phyloP scores from a whole-genome alignment of 75 land plant genomes.

The Picea glauca region DNA sequence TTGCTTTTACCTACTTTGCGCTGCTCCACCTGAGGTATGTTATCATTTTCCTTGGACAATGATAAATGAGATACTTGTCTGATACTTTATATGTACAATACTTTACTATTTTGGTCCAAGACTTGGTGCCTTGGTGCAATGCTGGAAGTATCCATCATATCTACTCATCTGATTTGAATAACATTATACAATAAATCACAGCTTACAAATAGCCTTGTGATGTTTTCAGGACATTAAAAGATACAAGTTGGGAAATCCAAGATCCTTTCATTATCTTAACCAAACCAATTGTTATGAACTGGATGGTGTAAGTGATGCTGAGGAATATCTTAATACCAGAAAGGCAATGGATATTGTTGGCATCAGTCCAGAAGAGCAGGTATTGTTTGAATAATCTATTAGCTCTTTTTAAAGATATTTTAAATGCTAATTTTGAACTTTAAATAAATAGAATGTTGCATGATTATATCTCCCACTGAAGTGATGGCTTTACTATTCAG shows the following conservation, averaged over 20 bases:
- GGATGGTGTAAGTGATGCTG: slow-evolving; percentile 79
- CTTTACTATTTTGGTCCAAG: background rate
- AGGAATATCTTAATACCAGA: slow-evolving; percentile 84
- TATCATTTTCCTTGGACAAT: background rate
- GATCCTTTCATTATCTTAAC: slow-evolving; percentile 83
- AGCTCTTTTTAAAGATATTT: background rate
- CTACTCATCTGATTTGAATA: background rate
- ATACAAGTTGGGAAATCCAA: slow-evolving; percentile 77
- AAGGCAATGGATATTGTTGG: slow-evolving; percentile 99
- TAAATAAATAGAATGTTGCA: background rate
- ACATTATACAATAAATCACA: background rate
- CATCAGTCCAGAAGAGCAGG: slow-evolving; percentile 87
- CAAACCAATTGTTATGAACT: slow-evolving; percentile 87
- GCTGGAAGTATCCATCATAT: no score
- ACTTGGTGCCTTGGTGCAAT: background rate
- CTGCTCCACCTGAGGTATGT: slow-evolving; percentile 68
- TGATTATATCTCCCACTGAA: background rate
- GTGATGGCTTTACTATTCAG: slow-evolving; percentile 27
- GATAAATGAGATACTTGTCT: background rate
- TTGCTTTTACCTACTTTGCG: slow-evolving; percentile 96
- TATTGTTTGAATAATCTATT: slow-evolving; percentile 9
- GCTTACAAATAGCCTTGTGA: background rate
- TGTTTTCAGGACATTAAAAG: slow-evolving; percentile 72
- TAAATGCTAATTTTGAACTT: background rate
- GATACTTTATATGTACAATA: background rate